Evolutionary conservation across 2,329 filamentous ascomycete genomes (phyloP).

Genomic region (Dendryphion nanum): DNA sequence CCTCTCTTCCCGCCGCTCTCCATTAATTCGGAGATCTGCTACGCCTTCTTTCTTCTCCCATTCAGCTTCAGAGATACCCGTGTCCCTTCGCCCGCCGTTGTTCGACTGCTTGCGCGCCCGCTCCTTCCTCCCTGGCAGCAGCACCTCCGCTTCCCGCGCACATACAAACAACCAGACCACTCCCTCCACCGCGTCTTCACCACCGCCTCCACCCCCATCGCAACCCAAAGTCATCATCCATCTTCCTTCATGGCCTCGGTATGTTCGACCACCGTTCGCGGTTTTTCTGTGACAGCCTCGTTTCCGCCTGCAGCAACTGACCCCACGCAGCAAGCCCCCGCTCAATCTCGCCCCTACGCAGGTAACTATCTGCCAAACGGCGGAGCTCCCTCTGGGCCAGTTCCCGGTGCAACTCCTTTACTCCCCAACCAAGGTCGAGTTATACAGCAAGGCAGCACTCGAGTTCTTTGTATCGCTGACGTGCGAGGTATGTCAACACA

Average conservation of each 20-base stretch:
- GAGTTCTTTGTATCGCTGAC: conserved; percentile 53
- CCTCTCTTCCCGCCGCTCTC: no score
- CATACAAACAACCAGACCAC: no score
- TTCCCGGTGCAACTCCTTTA: conserved; percentile 46
- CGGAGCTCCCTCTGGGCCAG: conserved; percentile 43
- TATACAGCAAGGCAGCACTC: conserved; percentile 48
- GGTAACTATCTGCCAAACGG: conserved; percentile 50
- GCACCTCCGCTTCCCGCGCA: no score
- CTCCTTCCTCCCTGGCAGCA: no score
- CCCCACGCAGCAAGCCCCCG: conserved; percentile 46
- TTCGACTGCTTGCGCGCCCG: no score
- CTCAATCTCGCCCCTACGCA: conserved; percentile 51
- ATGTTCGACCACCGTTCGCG: conserved; percentile 14
- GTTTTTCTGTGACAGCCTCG: background rate
- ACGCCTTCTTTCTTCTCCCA: no score
- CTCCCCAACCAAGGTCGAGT: conserved; percentile 55
- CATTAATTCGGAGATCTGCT: no score
- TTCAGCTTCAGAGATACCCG: no score
- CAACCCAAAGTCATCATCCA: conserved; percentile 1
- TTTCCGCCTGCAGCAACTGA: no score
- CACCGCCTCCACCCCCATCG: conserved; percentile 17
- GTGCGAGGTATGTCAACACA: conserved; percentile 45
- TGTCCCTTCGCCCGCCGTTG: no score
- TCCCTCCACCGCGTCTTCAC: no score
- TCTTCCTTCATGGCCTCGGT: conserved; percentile 35